Evolutionary conservation across 2,329 filamentous ascomycete genomes (phyloP), one percentile per base, ranked within the genome.

Genomic region (Zymoseptoria pseudotritici): DNA sequence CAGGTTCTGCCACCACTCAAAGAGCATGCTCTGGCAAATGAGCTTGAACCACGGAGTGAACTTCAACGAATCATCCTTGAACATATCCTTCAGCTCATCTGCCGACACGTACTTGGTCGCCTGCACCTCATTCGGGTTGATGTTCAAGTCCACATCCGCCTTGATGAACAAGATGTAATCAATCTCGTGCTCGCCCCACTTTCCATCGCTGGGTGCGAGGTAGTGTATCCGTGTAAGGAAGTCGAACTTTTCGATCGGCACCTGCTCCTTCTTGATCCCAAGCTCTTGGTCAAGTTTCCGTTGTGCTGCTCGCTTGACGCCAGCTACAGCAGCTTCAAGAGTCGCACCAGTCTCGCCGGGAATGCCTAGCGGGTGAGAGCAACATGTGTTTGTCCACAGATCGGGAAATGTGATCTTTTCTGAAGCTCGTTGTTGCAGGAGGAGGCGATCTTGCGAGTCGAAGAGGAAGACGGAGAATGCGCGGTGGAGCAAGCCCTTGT

Each of bases 341-440:
- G 88, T 88, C 31, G 86, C 83, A 64, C 94, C 94, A 24, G 91
- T 96, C 84, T 99, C 94, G 65, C 88, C 88, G 8, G 94, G 89
- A 66, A 97, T 89, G 58, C 90, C 90, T 62, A 99, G 83, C 4
- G 94, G 94, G 77, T 99, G 94, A 49, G 94, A 99, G 82, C 94
- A 99, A 83, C 94, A 99, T 31, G 94, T 99, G 79, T 99, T 99
- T 65, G 94, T 99, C 94, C 94, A 99, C 88, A 97, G 92, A 74
- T 96, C 91, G n/a, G 94, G 93, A 79, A 99, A 99, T 6, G 94
- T 99, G 73, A 99, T 99, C 82, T 99, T 99, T 80, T 97, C 93
- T 50, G 86, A 80, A 26, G 94, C 94, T 67, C 94, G 89, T 80
- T 97, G 94, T 79, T 99, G 94, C 56, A 99, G 86, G 52, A 99